phyloP scores from a whole-genome alignment of 139 green algal genomes.

The Nannochloris sp. region DNA sequence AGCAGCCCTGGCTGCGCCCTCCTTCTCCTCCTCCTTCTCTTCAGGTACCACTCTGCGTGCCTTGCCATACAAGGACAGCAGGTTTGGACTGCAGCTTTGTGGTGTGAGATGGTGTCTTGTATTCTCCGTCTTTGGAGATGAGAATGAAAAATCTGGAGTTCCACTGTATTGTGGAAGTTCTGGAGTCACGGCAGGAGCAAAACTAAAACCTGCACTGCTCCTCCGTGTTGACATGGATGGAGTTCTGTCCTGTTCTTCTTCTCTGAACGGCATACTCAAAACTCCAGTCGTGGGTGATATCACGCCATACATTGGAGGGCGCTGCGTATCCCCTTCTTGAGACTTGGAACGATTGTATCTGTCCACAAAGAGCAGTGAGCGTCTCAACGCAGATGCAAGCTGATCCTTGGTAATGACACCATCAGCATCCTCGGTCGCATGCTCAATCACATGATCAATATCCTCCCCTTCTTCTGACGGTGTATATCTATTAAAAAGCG shows the following conservation, averaged over 20 bases:
- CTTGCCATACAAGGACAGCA: neutral
- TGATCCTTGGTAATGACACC: neutral
- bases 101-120: neutral
- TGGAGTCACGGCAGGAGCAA: slow-evolving; percentile 4
- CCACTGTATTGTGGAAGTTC: neutral
- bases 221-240: too few relatives aligned
- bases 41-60: neutral
- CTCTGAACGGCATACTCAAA: neutral
- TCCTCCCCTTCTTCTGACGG: neutral
- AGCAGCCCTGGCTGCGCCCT: neutral
- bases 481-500: slow-evolving; percentile 22
- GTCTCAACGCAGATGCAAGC: neutral
- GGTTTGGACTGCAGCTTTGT: neutral
- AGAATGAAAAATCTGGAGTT: neutral
- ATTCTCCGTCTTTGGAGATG: neutral
- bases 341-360: neutral
- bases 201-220: too few relatives aligned
- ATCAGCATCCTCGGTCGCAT: neutral
- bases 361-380: neutral
- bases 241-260: neutral
- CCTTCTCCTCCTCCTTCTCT: neutral
- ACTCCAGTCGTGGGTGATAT: neutral
- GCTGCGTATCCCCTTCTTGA: neutral
- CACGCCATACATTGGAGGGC: neutral
- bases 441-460: neutral